Evolutionary conservation across 805 yeast genomes (phyloP).

Genomic region (Wickerhamiella cacticola): DNA sequence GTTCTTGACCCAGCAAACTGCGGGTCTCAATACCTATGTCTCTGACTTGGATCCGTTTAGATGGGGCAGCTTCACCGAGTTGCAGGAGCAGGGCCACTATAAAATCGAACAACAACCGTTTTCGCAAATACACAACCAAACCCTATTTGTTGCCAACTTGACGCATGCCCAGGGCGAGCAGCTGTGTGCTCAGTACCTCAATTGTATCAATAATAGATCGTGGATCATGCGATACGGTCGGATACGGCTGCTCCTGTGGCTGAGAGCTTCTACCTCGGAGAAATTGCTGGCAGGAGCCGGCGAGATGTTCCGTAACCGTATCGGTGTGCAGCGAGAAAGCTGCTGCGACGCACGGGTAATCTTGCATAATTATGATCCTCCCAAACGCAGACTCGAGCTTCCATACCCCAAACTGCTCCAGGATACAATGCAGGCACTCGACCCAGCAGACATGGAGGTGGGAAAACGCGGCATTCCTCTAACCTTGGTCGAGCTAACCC

Average conservation of each 20-base stretch:
- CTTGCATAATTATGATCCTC: constrained; percentile 15
- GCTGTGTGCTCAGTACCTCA: constrained; percentile 60
- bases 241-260: constrained; percentile 62
- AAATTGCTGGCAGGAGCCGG: constrained; percentile 51
- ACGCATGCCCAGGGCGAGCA: constrained; percentile 50
- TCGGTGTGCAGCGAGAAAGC: constrained; percentile 52
- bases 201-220: constrained; percentile 52
- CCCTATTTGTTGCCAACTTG: constrained; percentile 49
- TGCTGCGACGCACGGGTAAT: constrained; percentile 41
- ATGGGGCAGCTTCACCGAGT: constrained; percentile 48
- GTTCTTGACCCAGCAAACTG: constrained; percentile 16
- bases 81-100: constrained; percentile 37
- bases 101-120: constrained; percentile 31
- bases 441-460: neutral
- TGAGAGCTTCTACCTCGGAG: constrained; percentile 46
- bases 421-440: constrained; percentile 15
- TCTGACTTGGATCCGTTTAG: constrained; percentile 44
- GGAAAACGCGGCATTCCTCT: constrained; percentile 23
- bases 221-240: constrained; percentile 68
- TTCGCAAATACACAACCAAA: constrained; percentile 38
- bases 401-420: constrained; percentile 16
- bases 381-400: neutral
- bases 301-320: constrained; percentile 43
- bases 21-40: constrained; percentile 17
- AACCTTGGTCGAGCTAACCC: constrained; percentile 45